Conservation (phyloP, 768 basidiomycete genomes). For the Suillus alpinus region DNA sequence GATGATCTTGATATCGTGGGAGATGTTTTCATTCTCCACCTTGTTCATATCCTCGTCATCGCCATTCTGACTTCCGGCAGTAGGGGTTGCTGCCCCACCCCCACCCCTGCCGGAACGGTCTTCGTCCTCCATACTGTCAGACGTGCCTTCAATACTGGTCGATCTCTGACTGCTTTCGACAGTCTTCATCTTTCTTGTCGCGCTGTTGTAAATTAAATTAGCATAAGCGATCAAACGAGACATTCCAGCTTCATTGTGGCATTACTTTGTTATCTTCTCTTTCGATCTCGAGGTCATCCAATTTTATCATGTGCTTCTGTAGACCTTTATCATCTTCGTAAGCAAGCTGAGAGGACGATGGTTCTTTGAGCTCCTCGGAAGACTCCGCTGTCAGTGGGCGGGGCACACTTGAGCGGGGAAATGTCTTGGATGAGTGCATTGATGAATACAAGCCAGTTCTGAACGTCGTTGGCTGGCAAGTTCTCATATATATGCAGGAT, state of each 20-base stretch:
- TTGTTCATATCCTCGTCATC: background rate
- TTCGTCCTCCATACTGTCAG: background rate
- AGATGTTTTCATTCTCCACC: background rate
- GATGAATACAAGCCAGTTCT: background rate
- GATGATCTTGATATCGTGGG: background rate
- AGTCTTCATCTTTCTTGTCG: conserved; percentile 11
- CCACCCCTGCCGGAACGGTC: background rate
- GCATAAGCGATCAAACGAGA: background rate
- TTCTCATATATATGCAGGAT: background rate
- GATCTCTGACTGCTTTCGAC: background rate
- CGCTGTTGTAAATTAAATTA: conserved; percentile 1
- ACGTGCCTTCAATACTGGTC: background rate
- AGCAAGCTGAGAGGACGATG: conserved; percentile 11
- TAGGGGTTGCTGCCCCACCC: background rate
- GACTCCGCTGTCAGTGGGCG: conserved; percentile 12
- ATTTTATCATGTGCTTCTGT: conserved; percentile 4
- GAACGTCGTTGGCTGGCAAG: background rate
- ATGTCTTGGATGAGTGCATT: background rate
- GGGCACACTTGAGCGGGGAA: conserved; percentile 2
- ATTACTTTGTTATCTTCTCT: conserved; percentile 7
- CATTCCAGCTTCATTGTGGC: background rate
- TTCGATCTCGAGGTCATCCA: conserved; percentile 8
- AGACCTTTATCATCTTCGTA: conserved; percentile 9
- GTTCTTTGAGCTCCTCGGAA: conserved; percentile 4
- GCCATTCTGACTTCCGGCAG: background rate